phyloP scores from a whole-genome alignment of 2,329 filamentous ascomycete species.

The Coleophoma crateriformis region DNA sequence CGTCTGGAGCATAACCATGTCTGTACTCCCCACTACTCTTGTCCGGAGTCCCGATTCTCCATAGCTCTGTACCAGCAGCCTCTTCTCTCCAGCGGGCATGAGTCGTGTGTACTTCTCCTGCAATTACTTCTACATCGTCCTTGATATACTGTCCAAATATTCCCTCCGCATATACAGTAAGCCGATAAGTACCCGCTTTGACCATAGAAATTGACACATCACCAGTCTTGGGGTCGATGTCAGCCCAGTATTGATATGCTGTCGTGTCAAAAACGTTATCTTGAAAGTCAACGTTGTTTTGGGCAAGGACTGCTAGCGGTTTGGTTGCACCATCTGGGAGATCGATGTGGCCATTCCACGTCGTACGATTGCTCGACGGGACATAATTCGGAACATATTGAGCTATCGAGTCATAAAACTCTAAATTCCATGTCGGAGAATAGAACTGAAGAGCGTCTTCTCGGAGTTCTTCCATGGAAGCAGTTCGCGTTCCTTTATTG shows the following conservation, averaged over 20 bases:
- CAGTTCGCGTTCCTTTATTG: conserved; percentile 45
- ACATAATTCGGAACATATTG: conserved; percentile 53
- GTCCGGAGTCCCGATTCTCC: conserved; percentile 57
- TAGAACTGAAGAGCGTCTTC: conserved; percentile 48
- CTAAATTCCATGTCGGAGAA: conserved; percentile 46
- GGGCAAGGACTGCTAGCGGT: conserved; percentile 49
- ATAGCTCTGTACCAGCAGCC: conserved; percentile 51
- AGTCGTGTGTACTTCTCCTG: conserved; percentile 33
- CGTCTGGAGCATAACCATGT: conserved; percentile 47
- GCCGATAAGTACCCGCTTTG: conserved; percentile 51
- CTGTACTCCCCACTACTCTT: conserved; percentile 55
- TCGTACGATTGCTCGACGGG: conserved; percentile 43
- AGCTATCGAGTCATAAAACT: conserved; percentile 60
- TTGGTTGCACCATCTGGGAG: conserved; percentile 46
- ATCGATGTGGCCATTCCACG: conserved; percentile 41
- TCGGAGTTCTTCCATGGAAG: conserved; percentile 40
- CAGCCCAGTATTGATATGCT: conserved; percentile 58
- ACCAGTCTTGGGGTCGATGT: conserved; percentile 38
- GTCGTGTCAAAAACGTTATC: conserved; percentile 49
- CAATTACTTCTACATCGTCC: conserved; percentile 38
- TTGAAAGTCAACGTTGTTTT: conserved; percentile 47
- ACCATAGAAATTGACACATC: conserved; percentile 46
- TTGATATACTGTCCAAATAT: conserved; percentile 55
- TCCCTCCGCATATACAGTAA: conserved; percentile 57
- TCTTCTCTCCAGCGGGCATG: conserved; percentile 46